Evolutionary conservation across 225 moss, liverwort and hornwort species (phyloP), one percentile per base, ranked within the genome.

Genomic region (Physcomitrium patens): DNA sequence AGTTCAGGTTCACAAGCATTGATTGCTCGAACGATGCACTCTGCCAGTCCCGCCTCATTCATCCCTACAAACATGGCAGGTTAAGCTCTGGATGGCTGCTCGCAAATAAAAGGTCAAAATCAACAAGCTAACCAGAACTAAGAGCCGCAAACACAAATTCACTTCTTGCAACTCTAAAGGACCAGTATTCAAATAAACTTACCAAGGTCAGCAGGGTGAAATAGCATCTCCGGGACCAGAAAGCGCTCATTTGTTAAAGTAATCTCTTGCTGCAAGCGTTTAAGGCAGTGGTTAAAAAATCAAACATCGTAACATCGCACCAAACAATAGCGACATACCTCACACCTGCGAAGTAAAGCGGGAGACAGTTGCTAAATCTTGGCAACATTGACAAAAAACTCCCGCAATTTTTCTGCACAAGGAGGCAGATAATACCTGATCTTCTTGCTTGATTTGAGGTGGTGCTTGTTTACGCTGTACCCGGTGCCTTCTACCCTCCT

Each of bases 21-120:
- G 55, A 99, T 82, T 57, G 99, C 95, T 80, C 93, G 87, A 72
- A 99, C 93, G 13, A 99, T 89, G 69, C 91, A 95, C 77, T 99
- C 99, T 59, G 93, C 99, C 52, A 99, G 83, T 55, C 99, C 99
- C 17, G 99, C 99, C 78, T 99, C 95, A 42, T 93, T 95, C 99
- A 99, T 99, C 62, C 99, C 96, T 97, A 86, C 71, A 83, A 44
- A 27, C 60, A 66, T 68, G 63, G 63, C 60, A 77, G 18, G 43
- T 31, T 50, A 24, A 19, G 8, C 14, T 67, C 67, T 23, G 12
- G 26, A 57, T 68, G 43, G 65, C 11, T 41, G 42, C 8, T 24
- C 19, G 41, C 23, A 72, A 68, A 8, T 48, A 47, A 17, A 20
- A 70, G 54, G 12, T 55, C 37, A 62, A 15, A 20, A 49, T 62